Percentiles rank a stretch among this genome's conserved stretches.
Evolutionary conservation across 139 green algal species (phyloP).

Genomic region (Tetradesmus lagerheimii): DNA sequence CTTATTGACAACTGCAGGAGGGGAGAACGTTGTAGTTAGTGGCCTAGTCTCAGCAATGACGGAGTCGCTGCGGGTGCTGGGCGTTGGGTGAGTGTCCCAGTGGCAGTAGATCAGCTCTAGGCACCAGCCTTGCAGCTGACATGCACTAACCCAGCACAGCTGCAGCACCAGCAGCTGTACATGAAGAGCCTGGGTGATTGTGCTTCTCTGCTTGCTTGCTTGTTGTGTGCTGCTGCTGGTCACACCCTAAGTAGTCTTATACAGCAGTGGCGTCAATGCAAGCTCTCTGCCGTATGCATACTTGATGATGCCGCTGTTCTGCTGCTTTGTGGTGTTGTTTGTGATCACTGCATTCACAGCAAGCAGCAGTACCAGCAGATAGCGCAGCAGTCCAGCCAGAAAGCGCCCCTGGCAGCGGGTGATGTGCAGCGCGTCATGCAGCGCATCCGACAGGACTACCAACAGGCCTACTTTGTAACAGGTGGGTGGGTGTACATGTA

Average conservation of each 20-base stretch:
- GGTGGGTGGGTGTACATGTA: conserved; percentile 23
- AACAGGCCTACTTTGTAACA: conserved; percentile 35
- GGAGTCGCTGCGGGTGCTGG: conserved; percentile 28
- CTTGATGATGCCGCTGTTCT: background rate
- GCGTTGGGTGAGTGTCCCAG: conserved; percentile 2
- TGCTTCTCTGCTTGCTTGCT: too few relatives aligned
- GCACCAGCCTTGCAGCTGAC: too few relatives aligned
- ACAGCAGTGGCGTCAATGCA: background rate
- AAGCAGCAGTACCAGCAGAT: conserved; percentile 27
- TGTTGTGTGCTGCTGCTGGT: too few relatives aligned
- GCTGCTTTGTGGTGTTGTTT: conserved; percentile 17
- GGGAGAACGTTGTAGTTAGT: conserved; percentile 3
- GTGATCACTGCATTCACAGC: background rate
- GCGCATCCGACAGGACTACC: conserved; percentile 9
- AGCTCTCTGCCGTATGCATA: background rate
- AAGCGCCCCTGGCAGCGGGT: background rate
- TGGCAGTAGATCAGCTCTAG: too few relatives aligned
- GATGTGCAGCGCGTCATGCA: background rate
- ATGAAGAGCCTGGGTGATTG: too few relatives aligned
- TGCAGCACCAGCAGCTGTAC: background rate
- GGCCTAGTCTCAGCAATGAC: conserved; percentile 31
- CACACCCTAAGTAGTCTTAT: too few relatives aligned
- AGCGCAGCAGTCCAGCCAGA: background rate
- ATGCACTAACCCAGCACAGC: background rate
- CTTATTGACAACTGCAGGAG: background rate